Base-by-base conservation (phyloP, 768 basidiomycete genomes). In the Mycena indigotica region DNA sequence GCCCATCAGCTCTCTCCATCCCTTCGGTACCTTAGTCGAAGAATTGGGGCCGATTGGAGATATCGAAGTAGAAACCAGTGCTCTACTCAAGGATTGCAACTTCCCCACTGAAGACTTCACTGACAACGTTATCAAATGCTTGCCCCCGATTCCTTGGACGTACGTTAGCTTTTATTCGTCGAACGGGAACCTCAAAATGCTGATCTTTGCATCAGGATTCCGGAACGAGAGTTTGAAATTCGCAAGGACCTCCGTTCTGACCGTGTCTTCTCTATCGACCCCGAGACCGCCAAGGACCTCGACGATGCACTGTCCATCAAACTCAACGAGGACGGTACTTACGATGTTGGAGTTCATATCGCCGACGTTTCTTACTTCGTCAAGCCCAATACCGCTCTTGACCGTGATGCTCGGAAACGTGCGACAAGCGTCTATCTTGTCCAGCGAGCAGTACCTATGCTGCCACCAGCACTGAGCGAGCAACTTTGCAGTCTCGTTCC, bases 21-120 rank as follows among this genome's bases (percentile, higher is more conserved):
- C 97, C 8, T 99, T 99, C 71, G 97, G 97, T 55, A 98, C 96
- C 19, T 77, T 99, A 35, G 97, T 98, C 24, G 97, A 99, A 71
- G 95, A 99, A 71, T 83, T 99, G 50, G 97, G 97, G 44, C 89
- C 95, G 19, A 99, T 99, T 60, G 97, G 97, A n/a, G 93, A 99
- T 63, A 88, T 96, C 51, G 95, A 98, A 73, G 95, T 97, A 6
- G 97, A 99, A 75, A 98, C 96, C 4, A 95, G 93, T 60, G 97
- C 97, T 6, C 78, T 99, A 58, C 80, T 99, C 63, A 98, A 98
- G 73, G 97, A 99, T 72, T 98, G 95, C 80, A 98, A 98, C 75
- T 98, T 98, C 86, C 93, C 96, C 2, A 91, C 93, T 0, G 95
- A 96, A 72, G 97, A 98, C 61, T 99, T 99, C 74, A 85, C 88